Conservation (phyloP, 805 yeast species). For the Dipodascus geniculatus region DNA sequence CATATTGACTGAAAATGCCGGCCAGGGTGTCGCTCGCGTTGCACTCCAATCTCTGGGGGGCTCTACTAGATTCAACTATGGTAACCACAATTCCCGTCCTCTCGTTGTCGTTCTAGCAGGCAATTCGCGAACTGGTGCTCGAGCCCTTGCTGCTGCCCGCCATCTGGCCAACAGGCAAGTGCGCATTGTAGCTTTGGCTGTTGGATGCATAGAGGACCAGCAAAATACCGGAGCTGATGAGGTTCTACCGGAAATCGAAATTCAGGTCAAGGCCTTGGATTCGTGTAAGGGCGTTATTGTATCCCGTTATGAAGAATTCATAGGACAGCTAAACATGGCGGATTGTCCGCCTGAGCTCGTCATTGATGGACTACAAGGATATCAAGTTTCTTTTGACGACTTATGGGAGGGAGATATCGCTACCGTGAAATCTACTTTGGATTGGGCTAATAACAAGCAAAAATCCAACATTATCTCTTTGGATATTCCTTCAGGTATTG, state of each 20-base stretch:
- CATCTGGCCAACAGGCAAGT: constrained; percentile 66
- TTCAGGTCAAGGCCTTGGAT: constrained; percentile 44
- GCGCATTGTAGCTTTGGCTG: constrained; percentile 39
- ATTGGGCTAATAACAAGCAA: constrained; percentile 50
- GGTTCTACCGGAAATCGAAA: constrained; percentile 1
- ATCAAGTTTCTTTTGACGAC: constrained; percentile 57
- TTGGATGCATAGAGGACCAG: constrained; percentile 19
- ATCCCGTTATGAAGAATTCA: constrained; percentile 18
- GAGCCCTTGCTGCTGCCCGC: constrained; percentile 70
- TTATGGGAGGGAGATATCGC: constrained; percentile 29
- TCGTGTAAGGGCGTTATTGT: constrained; percentile 46
- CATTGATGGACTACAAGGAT: constrained; percentile 78
- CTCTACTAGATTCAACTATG: constrained; percentile 43
- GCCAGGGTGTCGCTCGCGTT: constrained; percentile 49
- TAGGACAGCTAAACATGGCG: constrained; percentile 28
- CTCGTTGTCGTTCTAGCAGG: constrained; percentile 60
- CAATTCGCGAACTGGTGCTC: constrained; percentile 61
- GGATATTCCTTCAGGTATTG: constrained; percentile 75
- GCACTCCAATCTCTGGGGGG: constrained; percentile 61
- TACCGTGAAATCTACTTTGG: constrained; percentile 32
- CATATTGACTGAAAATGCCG: constrained; percentile 51
- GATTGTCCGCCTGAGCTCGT: constrained; percentile 72
- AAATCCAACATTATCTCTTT: constrained; percentile 45
- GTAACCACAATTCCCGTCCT: constrained; percentile 75
- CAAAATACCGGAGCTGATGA: constrained; percentile 23